Evolutionary conservation across 2,329 filamentous ascomycete species (phyloP).

Genomic region (Sarocladiaceae sp.): DNA sequence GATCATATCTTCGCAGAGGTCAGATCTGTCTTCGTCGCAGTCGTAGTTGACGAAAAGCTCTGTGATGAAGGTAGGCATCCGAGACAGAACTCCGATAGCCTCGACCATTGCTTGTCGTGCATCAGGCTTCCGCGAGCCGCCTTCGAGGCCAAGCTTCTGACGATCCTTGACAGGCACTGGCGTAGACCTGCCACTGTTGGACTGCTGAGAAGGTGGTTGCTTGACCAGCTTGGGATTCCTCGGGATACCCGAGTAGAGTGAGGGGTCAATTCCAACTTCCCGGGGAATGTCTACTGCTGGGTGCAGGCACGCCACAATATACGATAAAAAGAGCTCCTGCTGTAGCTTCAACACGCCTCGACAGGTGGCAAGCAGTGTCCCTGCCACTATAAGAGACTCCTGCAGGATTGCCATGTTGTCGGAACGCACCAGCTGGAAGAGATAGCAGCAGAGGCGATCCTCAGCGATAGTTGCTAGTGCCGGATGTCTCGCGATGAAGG

Average conservation of each 20-base stretch:
- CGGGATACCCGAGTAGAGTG: constrained; percentile 88
- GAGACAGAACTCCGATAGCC: constrained; percentile 83
- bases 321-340: constrained; percentile 93
- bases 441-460: constrained; percentile 86
- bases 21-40: constrained; percentile 85
- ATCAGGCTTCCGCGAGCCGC: constrained; percentile 87
- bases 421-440: constrained; percentile 93
- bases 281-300: constrained; percentile 90
- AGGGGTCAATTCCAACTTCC: constrained; percentile 85
- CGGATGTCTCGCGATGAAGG: constrained; percentile 89
- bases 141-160: constrained; percentile 88
- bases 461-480: constrained; percentile 83
- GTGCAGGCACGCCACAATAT: constrained; percentile 89
- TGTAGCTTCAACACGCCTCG: constrained; percentile 88
- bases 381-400: constrained; percentile 86
- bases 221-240: constrained; percentile 86
- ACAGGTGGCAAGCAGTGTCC: constrained; percentile 87
- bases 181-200: constrained; percentile 76
- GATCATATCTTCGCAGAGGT: constrained; percentile 93
- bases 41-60: constrained; percentile 98
- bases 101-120: constrained; percentile 98
- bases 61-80: constrained; percentile 91
- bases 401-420: constrained; percentile 95
- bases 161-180: constrained; percentile 90
- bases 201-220: constrained; percentile 54